Evolutionary conservation across 2,329 filamentous ascomycete species (phyloP).

Genomic region (Dactylella cylindrospora): DNA sequence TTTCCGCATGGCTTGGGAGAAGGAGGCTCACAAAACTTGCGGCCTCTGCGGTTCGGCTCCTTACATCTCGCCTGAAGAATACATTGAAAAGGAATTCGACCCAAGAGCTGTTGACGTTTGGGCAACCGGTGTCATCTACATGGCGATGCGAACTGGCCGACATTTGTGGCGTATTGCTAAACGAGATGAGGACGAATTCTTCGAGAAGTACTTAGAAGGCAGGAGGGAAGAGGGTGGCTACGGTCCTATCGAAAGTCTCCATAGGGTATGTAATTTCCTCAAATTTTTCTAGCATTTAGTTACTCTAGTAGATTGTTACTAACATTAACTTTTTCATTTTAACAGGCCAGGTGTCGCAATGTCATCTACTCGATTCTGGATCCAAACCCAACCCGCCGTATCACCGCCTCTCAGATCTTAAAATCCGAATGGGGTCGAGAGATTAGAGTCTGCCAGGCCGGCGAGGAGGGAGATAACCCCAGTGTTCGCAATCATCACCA

Average conservation of each 20-base stretch:
- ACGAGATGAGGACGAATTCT: conserved; percentile 96
- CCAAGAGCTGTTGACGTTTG: conserved; percentile 96
- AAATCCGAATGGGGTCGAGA: conserved; percentile 99
- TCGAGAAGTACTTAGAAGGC: conserved; percentile 88
- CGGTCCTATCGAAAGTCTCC: conserved; percentile 89
- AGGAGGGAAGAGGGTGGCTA: conserved; percentile 94
- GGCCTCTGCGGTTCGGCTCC: conserved; percentile 94
- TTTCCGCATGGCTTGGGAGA: conserved; percentile 99
- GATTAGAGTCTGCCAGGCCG: conserved; percentile 94
- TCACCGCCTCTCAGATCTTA: conserved; percentile 92
- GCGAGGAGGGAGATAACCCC: conserved; percentile 71
- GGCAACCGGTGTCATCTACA: conserved; percentile 98
- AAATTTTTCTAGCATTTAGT: neutral
- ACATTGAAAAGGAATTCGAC: conserved; percentile 92
- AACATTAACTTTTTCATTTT: conserved; percentile 47
- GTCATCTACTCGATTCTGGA: conserved; percentile 99
- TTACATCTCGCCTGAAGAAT: conserved; percentile 97
- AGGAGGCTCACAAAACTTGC: conserved; percentile 95
- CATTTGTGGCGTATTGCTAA: conserved; percentile 97
- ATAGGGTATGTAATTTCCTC: conserved; percentile 68
- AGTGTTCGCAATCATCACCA: conserved; percentile 60
- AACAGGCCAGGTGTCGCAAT: conserved; percentile 89
- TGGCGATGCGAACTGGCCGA: conserved; percentile 96
- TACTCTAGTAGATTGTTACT: conserved; percentile 36
- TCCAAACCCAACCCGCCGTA: conserved; percentile 85